Base-by-base conservation (phyloP, 805 yeast genomes). In the Metschnikowia bowlesiae region DNA sequence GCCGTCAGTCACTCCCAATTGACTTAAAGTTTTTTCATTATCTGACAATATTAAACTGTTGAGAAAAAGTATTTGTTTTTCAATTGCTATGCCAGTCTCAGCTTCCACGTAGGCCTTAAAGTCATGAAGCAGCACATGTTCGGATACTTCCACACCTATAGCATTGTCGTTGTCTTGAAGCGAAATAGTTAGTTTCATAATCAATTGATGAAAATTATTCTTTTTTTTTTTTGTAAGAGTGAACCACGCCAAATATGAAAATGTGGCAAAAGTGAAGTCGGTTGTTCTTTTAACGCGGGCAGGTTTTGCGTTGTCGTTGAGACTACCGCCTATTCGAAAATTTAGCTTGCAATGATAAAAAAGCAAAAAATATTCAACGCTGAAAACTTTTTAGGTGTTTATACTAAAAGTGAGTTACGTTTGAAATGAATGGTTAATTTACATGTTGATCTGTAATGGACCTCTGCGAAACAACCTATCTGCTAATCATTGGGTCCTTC, bases 61-160 rank as follows among this genome's bases (percentile, higher is more conserved):
- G 57, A 71, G 71, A 22, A 71, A 62, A 43, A 89, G 58, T n/a
- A 71, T 64, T 60, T 85, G 87, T 13, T 67, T 58, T 0, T 62
- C 58, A 4, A 76, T 67, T 9, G 71, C 68, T 46, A 85, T 75
- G 11, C 72, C 76, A 8, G 89, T 77, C 60, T 89, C 96, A 1
- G 85, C 81, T 53, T 84, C 85, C 8, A 90, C 62, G 55, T 85
- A 82, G 0, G 92, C 95, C 52, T 80, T 75, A 56, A 91, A 76
- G 63, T 90, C 96, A 11, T 65, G 72, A 8, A 89, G 63, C 0
- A 81, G 63, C 73, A 89, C 76, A 11, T 84, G 85, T 1, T 70
- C 79, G 4, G 88, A 78, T 4, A 89, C 76, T 47, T 89, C 96
- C 1, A 87, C 75, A 3, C 67, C 45, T n/a, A 71, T 50, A 4